Evolutionary conservation across 106 monocot genomes (phyloP).

Genomic region (Acorus gramineus): DNA sequence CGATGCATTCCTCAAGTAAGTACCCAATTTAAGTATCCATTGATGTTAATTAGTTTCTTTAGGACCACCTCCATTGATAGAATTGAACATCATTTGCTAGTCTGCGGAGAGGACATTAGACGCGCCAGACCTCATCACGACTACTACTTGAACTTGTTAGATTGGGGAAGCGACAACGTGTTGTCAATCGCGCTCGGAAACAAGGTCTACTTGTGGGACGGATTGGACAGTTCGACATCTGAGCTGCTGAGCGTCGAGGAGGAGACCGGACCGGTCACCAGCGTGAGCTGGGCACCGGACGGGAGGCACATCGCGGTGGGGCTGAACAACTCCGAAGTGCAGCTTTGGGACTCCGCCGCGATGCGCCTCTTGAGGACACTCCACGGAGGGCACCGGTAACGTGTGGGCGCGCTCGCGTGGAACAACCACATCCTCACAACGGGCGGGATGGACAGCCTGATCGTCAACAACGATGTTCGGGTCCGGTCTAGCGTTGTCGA

Average conservation of each 20-base stretch:
- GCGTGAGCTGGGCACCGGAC: slow-evolving; percentile 67
- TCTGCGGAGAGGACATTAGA: slow-evolving; percentile 45
- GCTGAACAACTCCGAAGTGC: slow-evolving; percentile 43
- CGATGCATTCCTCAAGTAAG: slow-evolving; percentile 57
- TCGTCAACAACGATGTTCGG: slow-evolving; percentile 58
- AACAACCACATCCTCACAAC: slow-evolving; percentile 55
- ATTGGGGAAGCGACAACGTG: slow-evolving; percentile 54
- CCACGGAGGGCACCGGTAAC: slow-evolving; percentile 30
- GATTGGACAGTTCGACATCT: slow-evolving; percentile 22
- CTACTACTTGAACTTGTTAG: slow-evolving; percentile 46
- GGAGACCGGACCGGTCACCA: slow-evolving; percentile 52
- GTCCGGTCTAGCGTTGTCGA: slow-evolving; percentile 20
- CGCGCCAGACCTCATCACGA: slow-evolving; percentile 42
- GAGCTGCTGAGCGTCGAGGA: slow-evolving; percentile 51
- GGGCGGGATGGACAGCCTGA: slow-evolving; percentile 43
- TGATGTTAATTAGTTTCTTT: not conserved
- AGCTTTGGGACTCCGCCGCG: slow-evolving; percentile 45
- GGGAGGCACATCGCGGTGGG: slow-evolving; percentile 50
- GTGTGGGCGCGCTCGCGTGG: slow-evolving; percentile 52
- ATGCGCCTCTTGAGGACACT: slow-evolving; percentile 42
- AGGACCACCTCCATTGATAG: not conserved
- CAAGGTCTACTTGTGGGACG: slow-evolving; percentile 55
- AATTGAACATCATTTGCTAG: slow-evolving; percentile 5
- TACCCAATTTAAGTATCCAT: not conserved
- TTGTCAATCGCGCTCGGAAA: slow-evolving; percentile 40